Evolutionary conservation across 805 yeast species (phyloP).

Genomic region (Kazachstania africana): DNA sequence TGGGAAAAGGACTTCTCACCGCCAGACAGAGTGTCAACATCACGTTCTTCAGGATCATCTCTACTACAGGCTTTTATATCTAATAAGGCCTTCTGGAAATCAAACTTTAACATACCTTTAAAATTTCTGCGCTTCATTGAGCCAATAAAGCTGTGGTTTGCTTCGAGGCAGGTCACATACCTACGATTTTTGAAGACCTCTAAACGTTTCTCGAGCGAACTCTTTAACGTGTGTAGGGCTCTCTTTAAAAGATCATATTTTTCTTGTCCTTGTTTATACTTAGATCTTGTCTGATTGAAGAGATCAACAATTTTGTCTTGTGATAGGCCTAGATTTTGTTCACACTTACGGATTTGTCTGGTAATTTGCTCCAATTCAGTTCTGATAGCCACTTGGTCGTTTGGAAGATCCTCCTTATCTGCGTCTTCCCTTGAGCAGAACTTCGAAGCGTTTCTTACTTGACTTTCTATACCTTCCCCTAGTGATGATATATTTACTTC

Average conservation of each 20-base stretch:
- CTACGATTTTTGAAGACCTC: conserved; percentile 32
- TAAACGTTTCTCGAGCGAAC: conserved; percentile 34
- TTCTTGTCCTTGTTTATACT: conserved; percentile 32
- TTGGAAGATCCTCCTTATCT: conserved; percentile 27
- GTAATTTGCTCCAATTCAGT: conserved; percentile 37
- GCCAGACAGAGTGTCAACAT: conserved; percentile 80
- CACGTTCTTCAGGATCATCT: conserved; percentile 45
- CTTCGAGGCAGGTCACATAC: conserved; percentile 34
- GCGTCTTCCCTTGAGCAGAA: conserved; percentile 41
- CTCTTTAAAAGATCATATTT: conserved; percentile 28
- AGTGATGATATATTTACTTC: conserved; percentile 20
- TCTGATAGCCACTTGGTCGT: conserved; percentile 37
- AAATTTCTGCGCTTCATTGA: conserved; percentile 60
- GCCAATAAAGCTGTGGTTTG: conserved; percentile 44
- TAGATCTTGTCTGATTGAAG: conserved; percentile 33
- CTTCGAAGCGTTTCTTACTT: conserved; percentile 24
- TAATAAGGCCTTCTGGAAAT: conserved; percentile 38
- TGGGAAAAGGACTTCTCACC: conserved; percentile 96
- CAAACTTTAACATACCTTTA: conserved; percentile 59
- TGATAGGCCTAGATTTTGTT: conserved; percentile 40
- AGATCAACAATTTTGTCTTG: conserved; percentile 43
- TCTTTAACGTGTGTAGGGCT: conserved; percentile 23
- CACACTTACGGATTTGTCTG: conserved; percentile 38
- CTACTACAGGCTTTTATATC: conserved; percentile 52
- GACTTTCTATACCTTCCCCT: conserved; percentile 20